Conservation (phyloP, 805 yeast genomes). For the Wickerhamiella allomyrinae region DNA sequence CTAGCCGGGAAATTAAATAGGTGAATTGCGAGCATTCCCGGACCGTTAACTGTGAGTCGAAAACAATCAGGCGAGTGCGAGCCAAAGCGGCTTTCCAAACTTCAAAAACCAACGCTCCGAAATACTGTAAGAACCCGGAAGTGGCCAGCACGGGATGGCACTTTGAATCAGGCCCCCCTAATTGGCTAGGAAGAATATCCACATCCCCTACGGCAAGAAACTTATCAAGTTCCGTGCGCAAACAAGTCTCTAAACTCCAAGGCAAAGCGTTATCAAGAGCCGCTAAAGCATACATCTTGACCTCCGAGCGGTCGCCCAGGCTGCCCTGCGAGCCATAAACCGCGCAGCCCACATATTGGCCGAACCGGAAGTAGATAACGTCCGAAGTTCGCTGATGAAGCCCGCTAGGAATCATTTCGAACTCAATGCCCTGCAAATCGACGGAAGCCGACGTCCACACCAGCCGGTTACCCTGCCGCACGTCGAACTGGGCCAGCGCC, state of each 20-base stretch:
- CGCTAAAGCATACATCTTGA: conserved; percentile 15
- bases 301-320: conserved; percentile 6
- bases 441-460: conserved; percentile 28
- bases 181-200: conserved; percentile 2
- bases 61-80: conserved; percentile 40
- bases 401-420: conserved; percentile 56
- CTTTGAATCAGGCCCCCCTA: conserved; percentile 10
- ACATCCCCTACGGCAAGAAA: conserved; percentile 10
- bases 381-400: conserved; percentile 40
- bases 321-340: conserved; percentile 10
- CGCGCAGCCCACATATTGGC: conserved; percentile 14
- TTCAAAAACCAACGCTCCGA: conserved; percentile 54
- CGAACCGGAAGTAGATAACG: conserved; percentile 35
- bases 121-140: conserved; percentile 30
- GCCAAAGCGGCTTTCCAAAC: conserved; percentile 50
- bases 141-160: conserved; percentile 27
- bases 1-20: conserved; percentile 45
- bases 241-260: conserved; percentile 15
- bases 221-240: conserved; percentile 9
- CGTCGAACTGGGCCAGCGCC: conserved; percentile 40
- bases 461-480: conserved; percentile 35
- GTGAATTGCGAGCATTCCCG: conserved; percentile 29
- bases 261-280: conserved; percentile 10
- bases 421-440: conserved; percentile 37
- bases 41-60: conserved; percentile 10